Percentiles rank a stretch among this genome's conserved stretches.
Conservation (phyloP, 768 basidiomycete species). For the Lanmaoa pseudosensibilis region DNA sequence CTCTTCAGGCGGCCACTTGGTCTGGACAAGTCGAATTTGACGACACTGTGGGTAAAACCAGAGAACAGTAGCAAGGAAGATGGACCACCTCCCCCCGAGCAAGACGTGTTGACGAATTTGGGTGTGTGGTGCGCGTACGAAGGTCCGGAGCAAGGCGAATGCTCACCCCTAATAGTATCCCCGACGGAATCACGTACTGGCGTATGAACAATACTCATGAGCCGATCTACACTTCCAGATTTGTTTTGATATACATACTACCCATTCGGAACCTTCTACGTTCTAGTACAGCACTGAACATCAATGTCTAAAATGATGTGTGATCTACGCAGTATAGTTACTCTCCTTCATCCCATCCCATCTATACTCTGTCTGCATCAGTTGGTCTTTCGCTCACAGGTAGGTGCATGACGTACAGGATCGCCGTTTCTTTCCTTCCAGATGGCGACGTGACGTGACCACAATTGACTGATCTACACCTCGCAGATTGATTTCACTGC, state of each 20-base stretch:
- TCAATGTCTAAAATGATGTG: neutral
- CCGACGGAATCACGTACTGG: neutral
- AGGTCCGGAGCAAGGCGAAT: neutral
- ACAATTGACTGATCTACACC: neutral
- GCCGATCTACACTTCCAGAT: neutral
- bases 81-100: neutral
- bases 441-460: neutral
- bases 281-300: neutral
- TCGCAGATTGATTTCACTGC: constrained; percentile 12
- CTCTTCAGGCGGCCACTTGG: constrained; percentile 14
- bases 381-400: constrained; percentile 2
- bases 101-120: constrained; percentile 20
- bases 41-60: constrained; percentile 7
- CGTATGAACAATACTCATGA: neutral
- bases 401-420: neutral
- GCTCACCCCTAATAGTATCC: neutral
- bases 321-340: neutral
- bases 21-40: constrained; percentile 17
- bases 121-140: constrained; percentile 22
- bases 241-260: too few relatives aligned
- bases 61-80: constrained; percentile 3
- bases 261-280: neutral
- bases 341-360: neutral
- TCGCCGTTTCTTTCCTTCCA: neutral
- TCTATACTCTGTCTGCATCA: neutral